Base-by-base conservation (phyloP, 2,329 filamentous ascomycete genomes). In the Metarhizium robertsii region DNA sequence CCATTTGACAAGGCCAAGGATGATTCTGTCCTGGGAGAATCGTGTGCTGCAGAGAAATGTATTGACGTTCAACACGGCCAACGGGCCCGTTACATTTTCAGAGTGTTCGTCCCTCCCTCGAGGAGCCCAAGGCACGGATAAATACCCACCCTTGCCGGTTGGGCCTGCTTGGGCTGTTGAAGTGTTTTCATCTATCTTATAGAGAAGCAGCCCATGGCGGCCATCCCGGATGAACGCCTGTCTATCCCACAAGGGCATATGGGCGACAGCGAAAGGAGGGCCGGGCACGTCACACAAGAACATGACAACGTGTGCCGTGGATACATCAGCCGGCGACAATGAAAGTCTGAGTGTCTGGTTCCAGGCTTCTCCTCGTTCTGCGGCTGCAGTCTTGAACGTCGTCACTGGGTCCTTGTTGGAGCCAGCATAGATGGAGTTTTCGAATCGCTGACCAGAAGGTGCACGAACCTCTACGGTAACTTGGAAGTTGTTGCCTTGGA, bases 11-110 rank as follows among this genome's bases (percentile, higher is more conserved):
- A 99, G 76, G 16, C 90, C 88, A 18, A 96, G 75, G 11, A 99
- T 81, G 16, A 87, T 83, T 55, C 92, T 87, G 67, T 99, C 92
- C 67, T 99, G 94, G 0, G 92, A 96, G 66, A 95, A 95, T 57
- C 86, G 83, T 0, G 94, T 99, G 72, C 94, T 97, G 77, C 92
- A 96, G 6, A 99, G 81, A 64, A 90, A 95, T 0, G 92, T 95
- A 57, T 88, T 83, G 11, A 95, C 74, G 13, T 84, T 82, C 38
- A 99, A 72, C n/a, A 84, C 83, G 3, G 92, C 90, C 61, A 95
- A 80, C 3, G 88, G 86, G 0, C 89, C 90, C 5, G 87, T 90
- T 2, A 91, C 81, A 53, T 92, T 89, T 62, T 87, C 86, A 32
- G 84, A 79, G 50, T 84, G 78, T 65, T 86, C 81, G 62, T 87